These are phyloP conservation scores for Parsonsia alboflavescens DNA, from an alignment of 257 asterid species.

Conservation along the genomic window DNA sequence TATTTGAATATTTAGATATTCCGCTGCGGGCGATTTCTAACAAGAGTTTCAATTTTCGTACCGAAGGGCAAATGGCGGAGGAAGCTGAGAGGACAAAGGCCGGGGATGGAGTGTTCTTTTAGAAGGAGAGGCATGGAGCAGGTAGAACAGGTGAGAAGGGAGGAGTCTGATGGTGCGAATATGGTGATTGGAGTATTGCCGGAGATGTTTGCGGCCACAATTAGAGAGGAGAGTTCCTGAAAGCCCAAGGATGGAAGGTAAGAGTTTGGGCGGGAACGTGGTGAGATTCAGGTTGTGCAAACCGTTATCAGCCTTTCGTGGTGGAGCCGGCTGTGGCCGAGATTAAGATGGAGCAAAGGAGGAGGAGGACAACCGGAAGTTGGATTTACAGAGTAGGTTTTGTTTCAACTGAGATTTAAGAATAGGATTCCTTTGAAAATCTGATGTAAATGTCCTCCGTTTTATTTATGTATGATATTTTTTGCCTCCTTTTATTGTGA, in stretches of 20 bases:
- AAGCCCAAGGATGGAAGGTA: constrained; percentile 74
- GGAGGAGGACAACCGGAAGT: constrained; percentile 35
- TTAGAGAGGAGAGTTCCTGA: constrained; percentile 63
- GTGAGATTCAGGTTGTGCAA: constrained; percentile 27
- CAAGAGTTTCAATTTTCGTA: constrained; percentile 77
- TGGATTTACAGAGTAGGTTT: too few relatives aligned
- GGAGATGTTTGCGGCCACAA: constrained; percentile 53
- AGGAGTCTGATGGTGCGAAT: constrained; percentile 75
- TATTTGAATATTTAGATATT: too few relatives aligned
- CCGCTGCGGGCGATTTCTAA: too few relatives aligned
- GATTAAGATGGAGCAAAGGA: constrained; percentile 39
- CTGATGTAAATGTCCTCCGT: too few relatives aligned
- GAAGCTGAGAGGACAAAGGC: constrained; percentile 53
- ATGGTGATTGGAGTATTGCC: constrained; percentile 62
- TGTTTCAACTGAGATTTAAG: too few relatives aligned
- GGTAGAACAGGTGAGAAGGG: constrained; percentile 68
- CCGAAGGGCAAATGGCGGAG: constrained; percentile 69
- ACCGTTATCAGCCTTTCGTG: constrained; percentile 23
- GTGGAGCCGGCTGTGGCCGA: constrained; percentile 26
- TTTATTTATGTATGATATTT: too few relatives aligned
- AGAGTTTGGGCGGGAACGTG: constrained; percentile 24
- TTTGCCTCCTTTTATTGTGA: too few relatives aligned
- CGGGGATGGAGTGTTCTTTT: constrained; percentile 78
- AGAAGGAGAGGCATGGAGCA: constrained; percentile 57
- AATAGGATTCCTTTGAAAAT: too few relatives aligned